These are phyloP conservation scores for Corinectria fuckeliana DNA, from an alignment of 2,329 filamentous ascomycete species.

Conservation along the genomic window DNA sequence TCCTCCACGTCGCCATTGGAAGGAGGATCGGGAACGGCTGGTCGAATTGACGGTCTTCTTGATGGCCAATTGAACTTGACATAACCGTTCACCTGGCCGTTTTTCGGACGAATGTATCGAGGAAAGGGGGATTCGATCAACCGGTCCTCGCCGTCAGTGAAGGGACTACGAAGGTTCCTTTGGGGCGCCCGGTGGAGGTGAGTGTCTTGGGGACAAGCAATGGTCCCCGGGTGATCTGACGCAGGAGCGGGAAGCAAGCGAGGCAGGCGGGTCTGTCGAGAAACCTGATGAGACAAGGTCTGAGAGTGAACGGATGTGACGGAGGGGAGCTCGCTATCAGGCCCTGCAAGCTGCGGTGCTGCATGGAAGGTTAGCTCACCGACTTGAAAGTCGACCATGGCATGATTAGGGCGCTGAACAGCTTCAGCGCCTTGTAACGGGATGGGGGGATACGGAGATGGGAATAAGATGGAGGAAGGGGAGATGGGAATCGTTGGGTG, in stretches of 20 bases:
- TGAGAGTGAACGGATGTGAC: conserved; percentile 20
- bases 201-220: conserved; percentile 13
- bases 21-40: conserved; percentile 12
- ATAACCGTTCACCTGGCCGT: conserved; percentile 47
- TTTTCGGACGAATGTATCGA: conserved; percentile 40
- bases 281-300: conserved; percentile 16
- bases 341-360: conserved; percentile 32
- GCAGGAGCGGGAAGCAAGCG: conserved; percentile 23
- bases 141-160: conserved; percentile 40
- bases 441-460: conserved; percentile 23
- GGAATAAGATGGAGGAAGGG: conserved; percentile 27
- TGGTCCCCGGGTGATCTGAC: conserved; percentile 8
- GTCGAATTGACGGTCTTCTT: conserved; percentile 25
- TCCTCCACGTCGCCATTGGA: conserved; percentile 26
- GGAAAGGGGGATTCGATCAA: conserved; percentile 33
- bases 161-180: conserved; percentile 40
- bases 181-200: conserved; percentile 14
- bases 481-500: conserved; percentile 17
- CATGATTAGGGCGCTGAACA: conserved; percentile 28
- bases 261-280: conserved; percentile 22
- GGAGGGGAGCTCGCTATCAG: conserved; percentile 24
- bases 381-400: conserved; percentile 36
- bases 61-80: conserved; percentile 48
- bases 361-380: conserved; percentile 39
- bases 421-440: conserved; percentile 23